Evolutionary conservation across 139 green algal species (phyloP).

Genomic region (Chlorella sp.): DNA sequence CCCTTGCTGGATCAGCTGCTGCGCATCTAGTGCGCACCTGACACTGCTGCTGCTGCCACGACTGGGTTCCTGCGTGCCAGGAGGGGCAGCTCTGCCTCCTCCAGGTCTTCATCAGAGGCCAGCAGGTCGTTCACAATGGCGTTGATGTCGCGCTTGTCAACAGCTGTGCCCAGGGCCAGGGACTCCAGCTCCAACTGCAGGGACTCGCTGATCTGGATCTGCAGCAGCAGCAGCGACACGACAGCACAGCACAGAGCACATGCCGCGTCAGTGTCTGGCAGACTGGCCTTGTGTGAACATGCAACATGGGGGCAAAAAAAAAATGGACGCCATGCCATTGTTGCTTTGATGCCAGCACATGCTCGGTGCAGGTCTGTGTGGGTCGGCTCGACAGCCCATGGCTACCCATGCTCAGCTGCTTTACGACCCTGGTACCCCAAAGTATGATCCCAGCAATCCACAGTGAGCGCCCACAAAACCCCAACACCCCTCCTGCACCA

Average conservation of each 20-base stretch:
- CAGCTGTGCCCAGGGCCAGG: neutral
- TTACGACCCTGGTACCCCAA: too few species aligned
- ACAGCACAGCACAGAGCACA: neutral
- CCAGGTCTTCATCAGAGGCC: conserved; percentile 29
- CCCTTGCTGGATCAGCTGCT: neutral
- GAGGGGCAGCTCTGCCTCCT: conserved; percentile 44
- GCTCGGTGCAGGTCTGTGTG: too few species aligned
- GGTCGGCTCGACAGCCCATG: too few species aligned
- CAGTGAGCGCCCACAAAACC: too few species aligned
- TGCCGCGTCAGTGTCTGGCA: neutral
- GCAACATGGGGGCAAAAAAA: neutral
- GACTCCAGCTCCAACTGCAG: too few species aligned
- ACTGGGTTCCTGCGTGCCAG: conserved; percentile 20
- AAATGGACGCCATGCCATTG: too few species aligned
- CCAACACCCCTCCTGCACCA: too few species aligned
- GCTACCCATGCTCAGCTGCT: too few species aligned
- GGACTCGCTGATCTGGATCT: too few species aligned
- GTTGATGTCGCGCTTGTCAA: conserved; percentile 11
- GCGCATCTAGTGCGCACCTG: neutral
- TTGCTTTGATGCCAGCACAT: too few species aligned
- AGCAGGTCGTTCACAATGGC: conserved; percentile 35
- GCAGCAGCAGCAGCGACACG: neutral
- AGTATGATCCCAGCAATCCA: too few species aligned
- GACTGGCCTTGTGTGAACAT: neutral
- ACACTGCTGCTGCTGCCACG: conserved; percentile 23